Evolutionary conservation across 257 asterid species (phyloP).

Genomic region (Lycium ferocissimum): DNA sequence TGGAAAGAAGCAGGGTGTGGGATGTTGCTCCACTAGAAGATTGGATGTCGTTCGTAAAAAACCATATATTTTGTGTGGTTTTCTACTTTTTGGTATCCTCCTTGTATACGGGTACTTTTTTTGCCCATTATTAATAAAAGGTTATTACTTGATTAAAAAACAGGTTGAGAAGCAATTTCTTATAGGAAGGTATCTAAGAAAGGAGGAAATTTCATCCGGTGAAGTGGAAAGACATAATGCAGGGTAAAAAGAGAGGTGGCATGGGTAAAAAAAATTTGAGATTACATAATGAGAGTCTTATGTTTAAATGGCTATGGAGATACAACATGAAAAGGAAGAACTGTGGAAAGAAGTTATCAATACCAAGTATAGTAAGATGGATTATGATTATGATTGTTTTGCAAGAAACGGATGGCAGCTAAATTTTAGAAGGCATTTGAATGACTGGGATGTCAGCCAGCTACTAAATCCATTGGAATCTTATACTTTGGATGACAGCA

Average conservation of each 20-base stretch:
- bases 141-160: not conserved
- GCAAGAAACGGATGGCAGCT: slow-evolving; percentile 13
- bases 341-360: not conserved
- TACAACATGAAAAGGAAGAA: not conserved
- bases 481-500: slow-evolving; percentile 9
- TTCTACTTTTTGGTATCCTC: not conserved
- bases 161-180: not conserved
- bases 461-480: not conserved
- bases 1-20: not conserved
- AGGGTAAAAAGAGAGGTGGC: not conserved
- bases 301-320: not conserved
- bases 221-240: not conserved
- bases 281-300: not conserved
- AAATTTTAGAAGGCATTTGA: not conserved
- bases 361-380: not conserved
- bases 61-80: not conserved
- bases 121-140: not conserved
- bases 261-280: not conserved
- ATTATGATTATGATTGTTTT: not conserved
- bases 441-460: slow-evolving; percentile 3
- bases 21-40: not conserved
- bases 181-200: not conserved
- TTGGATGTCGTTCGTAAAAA: not conserved
- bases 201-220: not conserved
- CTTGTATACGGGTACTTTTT: not conserved